These are phyloP conservation scores for Psidium friedrichsthalianum DNA, from an alignment of 345 rosid species.

Conservation along the genomic window DNA sequence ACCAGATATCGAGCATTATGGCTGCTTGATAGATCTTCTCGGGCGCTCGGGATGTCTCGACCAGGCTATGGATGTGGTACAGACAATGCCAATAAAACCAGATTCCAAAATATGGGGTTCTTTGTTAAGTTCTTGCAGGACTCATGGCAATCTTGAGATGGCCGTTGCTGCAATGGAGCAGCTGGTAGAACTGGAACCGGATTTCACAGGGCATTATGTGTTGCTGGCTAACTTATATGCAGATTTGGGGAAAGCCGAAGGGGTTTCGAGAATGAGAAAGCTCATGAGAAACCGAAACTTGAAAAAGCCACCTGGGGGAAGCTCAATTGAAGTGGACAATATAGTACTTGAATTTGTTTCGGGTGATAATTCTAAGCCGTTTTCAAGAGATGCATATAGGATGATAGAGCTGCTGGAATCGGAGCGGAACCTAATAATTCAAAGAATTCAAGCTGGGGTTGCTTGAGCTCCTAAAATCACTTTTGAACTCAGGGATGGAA, in stretches of 20 bases:
- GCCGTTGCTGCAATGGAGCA: constrained; percentile 45
- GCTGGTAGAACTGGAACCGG: constrained; percentile 41
- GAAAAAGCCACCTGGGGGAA: constrained; percentile 50
- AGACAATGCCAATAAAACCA: constrained; percentile 62
- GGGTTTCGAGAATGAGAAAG: constrained; percentile 32
- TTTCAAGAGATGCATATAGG: constrained; percentile 20
- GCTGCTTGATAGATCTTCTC: constrained; percentile 72
- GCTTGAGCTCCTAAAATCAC: background rate
- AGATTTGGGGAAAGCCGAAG: constrained; percentile 39
- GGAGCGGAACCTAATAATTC: constrained; percentile 3
- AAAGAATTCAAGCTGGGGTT: background rate
- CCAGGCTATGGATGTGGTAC: constrained; percentile 50
- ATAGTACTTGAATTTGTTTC: constrained; percentile 44
- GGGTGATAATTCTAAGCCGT: constrained; percentile 34
- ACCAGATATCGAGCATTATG: constrained; percentile 73
- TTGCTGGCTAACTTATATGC: constrained; percentile 54
- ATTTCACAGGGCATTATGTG: constrained; percentile 42
- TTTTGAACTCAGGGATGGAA: background rate
- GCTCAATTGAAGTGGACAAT: constrained; percentile 43
- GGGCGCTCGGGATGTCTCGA: constrained; percentile 64
- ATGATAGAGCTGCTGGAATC: constrained; percentile 26
- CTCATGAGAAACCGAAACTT: constrained; percentile 22
- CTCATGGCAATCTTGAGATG: constrained; percentile 39
- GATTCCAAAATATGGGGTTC: constrained; percentile 76
- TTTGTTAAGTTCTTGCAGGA: constrained; percentile 58